phyloP scores from a whole-genome alignment of 2,329 filamentous ascomycete genomes.

The Pseudogymnoascus sp. region DNA sequence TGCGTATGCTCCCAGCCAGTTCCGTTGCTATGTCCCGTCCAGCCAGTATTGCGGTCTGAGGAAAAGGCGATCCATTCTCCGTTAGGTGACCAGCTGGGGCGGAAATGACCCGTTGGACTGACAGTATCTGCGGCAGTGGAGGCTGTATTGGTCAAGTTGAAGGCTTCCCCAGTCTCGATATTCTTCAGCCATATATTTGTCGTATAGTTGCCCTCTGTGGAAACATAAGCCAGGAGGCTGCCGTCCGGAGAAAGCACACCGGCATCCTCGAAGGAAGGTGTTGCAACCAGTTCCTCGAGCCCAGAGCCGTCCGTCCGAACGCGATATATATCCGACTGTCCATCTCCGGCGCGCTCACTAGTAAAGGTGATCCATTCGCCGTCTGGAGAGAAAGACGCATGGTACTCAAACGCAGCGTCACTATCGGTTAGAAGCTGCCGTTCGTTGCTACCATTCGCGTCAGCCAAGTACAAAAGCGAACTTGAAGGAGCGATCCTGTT shows the following conservation, averaged over 20 bases:
- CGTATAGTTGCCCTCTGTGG: conserved; percentile 29
- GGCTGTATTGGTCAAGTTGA: conserved; percentile 32
- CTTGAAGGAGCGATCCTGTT: conserved; percentile 31
- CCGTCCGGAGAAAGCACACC: conserved; percentile 33
- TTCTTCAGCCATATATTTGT: conserved; percentile 36
- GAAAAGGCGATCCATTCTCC: conserved; percentile 35
- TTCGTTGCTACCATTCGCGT: conserved; percentile 33
- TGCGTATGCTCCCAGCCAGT: conserved; percentile 35
- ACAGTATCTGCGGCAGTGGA: conserved; percentile 18
- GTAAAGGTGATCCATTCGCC: conserved; percentile 35
- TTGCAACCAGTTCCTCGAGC: conserved; percentile 28
- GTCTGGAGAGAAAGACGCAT: conserved; percentile 32
- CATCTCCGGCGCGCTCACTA: conserved; percentile 32
- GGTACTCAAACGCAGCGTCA: conserved; percentile 31
- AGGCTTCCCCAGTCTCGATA: conserved; percentile 25
- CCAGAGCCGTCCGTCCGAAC: conserved; percentile 30
- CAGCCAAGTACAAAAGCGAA: conserved; percentile 26
- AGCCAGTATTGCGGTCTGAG: conserved; percentile 35
- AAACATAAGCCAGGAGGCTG: conserved; percentile 32
- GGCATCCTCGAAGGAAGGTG: conserved; percentile 31
- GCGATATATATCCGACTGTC: conserved; percentile 35
- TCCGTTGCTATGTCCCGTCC: conserved; percentile 34
- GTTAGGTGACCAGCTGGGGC: conserved; percentile 34
- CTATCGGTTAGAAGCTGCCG: conserved; percentile 27
- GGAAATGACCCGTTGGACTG: conserved; percentile 31